Percentiles rank a stretch among this genome's conserved stretches.
Evolutionary conservation across 129 eudicot species (phyloP).

Genomic region (Lactuca sativa): DNA sequence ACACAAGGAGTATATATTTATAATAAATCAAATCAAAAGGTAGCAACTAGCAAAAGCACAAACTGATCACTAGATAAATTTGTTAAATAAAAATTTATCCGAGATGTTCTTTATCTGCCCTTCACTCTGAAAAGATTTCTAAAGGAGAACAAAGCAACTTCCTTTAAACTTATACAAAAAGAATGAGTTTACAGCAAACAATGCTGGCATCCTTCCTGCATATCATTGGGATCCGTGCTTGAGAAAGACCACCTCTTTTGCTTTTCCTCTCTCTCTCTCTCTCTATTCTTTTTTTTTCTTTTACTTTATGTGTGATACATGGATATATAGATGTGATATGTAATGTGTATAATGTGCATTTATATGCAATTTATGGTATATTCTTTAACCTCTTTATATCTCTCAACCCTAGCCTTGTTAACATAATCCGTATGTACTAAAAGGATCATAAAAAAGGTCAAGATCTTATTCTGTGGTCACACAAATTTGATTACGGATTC

Average conservation of each 20-base stretch:
- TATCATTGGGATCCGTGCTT: conserved; percentile 93
- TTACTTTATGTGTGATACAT: conserved; percentile 35
- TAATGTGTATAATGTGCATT: conserved; percentile 30
- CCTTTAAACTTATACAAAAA: conserved; percentile 89
- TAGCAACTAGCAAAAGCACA: conserved; percentile 15
- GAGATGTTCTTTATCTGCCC: conserved; percentile 21
- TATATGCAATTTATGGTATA: conserved; percentile 30
- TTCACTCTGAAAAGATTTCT: conserved; percentile 50
- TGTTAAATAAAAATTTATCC: conserved; percentile 29
- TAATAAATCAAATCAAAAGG: conserved; percentile 7
- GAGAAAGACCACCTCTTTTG: conserved; percentile 84
- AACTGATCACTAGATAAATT: conserved; percentile 19
- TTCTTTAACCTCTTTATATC: conserved; percentile 30
- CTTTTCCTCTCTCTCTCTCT: conserved; percentile 38
- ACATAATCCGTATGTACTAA: conserved; percentile 34
- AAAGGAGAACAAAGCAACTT: conserved; percentile 78
- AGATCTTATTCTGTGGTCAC: conserved; percentile 39
- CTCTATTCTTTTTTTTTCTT: conserved; percentile 29
- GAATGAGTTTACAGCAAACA: conserved; percentile 63
- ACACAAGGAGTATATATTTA: conserved; percentile 15
- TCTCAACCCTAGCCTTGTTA: conserved; percentile 25
- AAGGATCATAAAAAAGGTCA: conserved; percentile 31
- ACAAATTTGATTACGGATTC: conserved; percentile 16
- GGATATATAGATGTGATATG: conserved; percentile 18
- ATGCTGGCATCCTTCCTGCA: conserved; percentile 71